Evolutionary conservation across 768 basidiomycete genomes (phyloP).

Genomic region (Psilocybe tampanensis): DNA sequence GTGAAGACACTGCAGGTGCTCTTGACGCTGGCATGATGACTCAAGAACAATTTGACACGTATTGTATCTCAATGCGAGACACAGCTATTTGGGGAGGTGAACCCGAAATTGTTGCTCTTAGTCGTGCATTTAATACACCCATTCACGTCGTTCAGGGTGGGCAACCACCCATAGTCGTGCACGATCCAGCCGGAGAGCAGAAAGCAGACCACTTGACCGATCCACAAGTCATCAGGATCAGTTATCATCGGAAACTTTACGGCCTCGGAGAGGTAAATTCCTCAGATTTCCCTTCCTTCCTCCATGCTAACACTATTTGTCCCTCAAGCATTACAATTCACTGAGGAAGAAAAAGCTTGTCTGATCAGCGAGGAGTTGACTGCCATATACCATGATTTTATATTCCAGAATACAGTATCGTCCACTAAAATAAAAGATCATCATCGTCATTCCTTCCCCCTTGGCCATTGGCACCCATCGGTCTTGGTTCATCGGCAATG

Average conservation of each 20-base stretch:
- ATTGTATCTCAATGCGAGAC: constrained; percentile 77
- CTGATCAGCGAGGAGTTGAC: neutral
- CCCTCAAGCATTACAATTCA: constrained; percentile 82
- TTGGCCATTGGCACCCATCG: constrained; percentile 49
- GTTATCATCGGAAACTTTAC: constrained; percentile 94
- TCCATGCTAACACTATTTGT: constrained; percentile 1
- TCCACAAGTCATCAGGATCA: constrained; percentile 63
- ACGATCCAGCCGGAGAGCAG: constrained; percentile 54
- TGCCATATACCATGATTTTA: constrained; percentile 8
- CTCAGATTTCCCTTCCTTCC: neutral
- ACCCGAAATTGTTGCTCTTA: constrained; percentile 92
- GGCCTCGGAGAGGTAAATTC: constrained; percentile 89
- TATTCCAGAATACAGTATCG: constrained; percentile 9
- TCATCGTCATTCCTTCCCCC: constrained; percentile 53
- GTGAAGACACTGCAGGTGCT: constrained; percentile 70
- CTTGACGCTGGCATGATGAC: constrained; percentile 74
- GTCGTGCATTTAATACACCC: constrained; percentile 76
- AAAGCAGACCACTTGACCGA: constrained; percentile 28
- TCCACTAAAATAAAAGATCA: constrained; percentile 65
- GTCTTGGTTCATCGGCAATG: constrained; percentile 70
- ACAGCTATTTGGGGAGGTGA: constrained; percentile 98
- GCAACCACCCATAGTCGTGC: constrained; percentile 80
- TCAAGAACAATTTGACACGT: constrained; percentile 61
- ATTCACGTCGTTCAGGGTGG: constrained; percentile 92
- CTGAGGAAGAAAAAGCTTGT: constrained; percentile 38